Base-by-base conservation (phyloP, 2,329 filamentous ascomycete species). In the Talaromyces albobiverticillius region DNA sequence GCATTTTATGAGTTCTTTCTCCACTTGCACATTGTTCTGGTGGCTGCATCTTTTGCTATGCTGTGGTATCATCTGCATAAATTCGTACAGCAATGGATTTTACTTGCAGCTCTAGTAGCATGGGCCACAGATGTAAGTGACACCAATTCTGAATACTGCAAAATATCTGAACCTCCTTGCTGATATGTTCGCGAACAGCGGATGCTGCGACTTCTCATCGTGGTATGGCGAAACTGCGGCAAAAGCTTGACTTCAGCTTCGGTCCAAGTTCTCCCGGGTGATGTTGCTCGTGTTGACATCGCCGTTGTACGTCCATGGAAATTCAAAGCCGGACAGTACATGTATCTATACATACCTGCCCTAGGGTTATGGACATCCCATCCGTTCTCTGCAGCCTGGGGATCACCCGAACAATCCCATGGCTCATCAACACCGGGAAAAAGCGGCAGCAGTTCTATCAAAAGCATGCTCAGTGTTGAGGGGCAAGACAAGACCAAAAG, bases 1-100 rank as follows among this genome's bases (percentile, higher is more conserved):
- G 91, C 92, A 29, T 96, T 96, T 69, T 97, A 99, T 75, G 94
- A 99, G 75, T 95, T 90, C 1, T 99, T 97, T 75, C 81, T 97
- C 63, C 90, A 89, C 67, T 74, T 87, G 26, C 94, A 97, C 73
- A 91, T 95, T 61, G 71, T 89, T 34, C 75, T 95, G 46, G 90
- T 87, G 36, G 71, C 86, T 31, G 67, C 89, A 46, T 77, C 79
- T 46, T 82, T 96, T 50, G 78, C 82, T 53, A 86, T 85, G 63
- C 85, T 92, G 9, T 94, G 87, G 81, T 76, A 92, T 41, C 94
- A 97, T 75, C 20, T 56, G 16, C 23, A 42, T 6, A 38, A 56
- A 11, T 56, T 52, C 20, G 42, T 42, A 10, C 54, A 56, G 4
- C 36, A 25, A 56, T 56, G 54, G 54, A 38, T 56, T 78, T 79